These are phyloP conservation scores for Astrephomene gubernaculifera DNA, from an alignment of 139 green algal genomes.

Conservation along the genomic window DNA sequence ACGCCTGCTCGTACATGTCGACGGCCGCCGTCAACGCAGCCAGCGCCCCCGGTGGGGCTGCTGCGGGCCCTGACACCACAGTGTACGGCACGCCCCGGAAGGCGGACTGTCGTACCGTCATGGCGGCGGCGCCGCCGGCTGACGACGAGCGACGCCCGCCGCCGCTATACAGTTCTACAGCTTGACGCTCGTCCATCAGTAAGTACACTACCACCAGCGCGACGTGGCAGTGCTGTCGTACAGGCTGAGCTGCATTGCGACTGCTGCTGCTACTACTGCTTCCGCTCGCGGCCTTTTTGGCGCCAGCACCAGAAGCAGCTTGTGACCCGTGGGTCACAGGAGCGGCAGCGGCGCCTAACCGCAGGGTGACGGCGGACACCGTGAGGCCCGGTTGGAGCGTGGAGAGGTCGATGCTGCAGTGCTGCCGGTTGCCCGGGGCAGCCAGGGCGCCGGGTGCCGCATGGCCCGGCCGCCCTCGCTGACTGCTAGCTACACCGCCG, in stretches of 20 bases:
- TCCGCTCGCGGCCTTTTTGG: neutral
- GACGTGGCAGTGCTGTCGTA: neutral
- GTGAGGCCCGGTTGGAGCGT: constrained; percentile 2
- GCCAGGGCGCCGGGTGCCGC: neutral
- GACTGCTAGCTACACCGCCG: neutral
- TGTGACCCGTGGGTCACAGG: too few species aligned
- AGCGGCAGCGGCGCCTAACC: neutral
- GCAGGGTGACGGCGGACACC: neutral
- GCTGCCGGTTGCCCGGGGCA: neutral
- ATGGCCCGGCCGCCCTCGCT: neutral
- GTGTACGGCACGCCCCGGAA: constrained; percentile 20
- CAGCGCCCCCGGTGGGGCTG: neutral
- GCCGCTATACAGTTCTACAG: too few species aligned
- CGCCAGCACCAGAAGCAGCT: too few species aligned
- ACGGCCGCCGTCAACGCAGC: constrained; percentile 1
- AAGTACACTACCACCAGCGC: constrained; percentile 4
- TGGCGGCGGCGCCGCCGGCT: neutral
- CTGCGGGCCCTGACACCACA: neutral
- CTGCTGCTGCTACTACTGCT: neutral
- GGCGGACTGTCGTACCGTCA: neutral
- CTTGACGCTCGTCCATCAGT: neutral
- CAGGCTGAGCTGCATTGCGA: too few species aligned
- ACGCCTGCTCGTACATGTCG: neutral
- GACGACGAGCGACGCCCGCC: too few species aligned
- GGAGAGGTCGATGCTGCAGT: constrained; percentile 40